Evolutionary conservation across 2,329 filamentous ascomycete species (phyloP), one percentile per base, ranked within the genome.

Genomic region (Gnomoniopsis sp.): DNA sequence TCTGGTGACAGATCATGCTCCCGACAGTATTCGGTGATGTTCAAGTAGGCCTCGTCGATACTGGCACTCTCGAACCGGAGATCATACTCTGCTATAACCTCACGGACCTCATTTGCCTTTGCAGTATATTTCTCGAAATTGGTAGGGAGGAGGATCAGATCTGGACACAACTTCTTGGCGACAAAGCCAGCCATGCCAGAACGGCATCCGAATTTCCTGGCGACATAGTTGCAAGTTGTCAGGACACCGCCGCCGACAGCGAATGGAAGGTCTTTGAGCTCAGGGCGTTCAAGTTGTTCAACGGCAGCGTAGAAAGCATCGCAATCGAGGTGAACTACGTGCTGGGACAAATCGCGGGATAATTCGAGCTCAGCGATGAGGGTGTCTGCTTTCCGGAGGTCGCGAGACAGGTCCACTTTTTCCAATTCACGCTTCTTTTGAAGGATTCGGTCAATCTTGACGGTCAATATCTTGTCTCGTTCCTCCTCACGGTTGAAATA

Each of bases 271-370:
- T 92, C 80, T 60, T 89, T 90, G 49, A 99, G 80, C 69, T 96
- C 93, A 0, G 93, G 95, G 1, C 88, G 82, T 67, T 91, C 88
- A 3, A 93, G 81, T 65, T 88, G 90, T 71, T 98, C 95, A 0
- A 98, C 95, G 0, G 95, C 91, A 0, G 95, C 95, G 69, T 95
- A 99, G 73, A 99, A 99, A 17, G 95, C 95, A 77, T 99, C 95
- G 73, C 95, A 98, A 72, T 99, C 95, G 50, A 98, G 84, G 70
- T 99, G 95, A 1, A 98, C 88, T 23, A 98, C 85, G 58, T 85
- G 79, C 71, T 98, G 95, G 0, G 87, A 88, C 38, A 99, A 77
- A 68, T 98, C 93, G 49, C 95, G 83, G 1, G 82, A 80, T 8
- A 86, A 70, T 68, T 99, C 95, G 21, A 97, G 81, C 66, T 93